phyloP scores from a whole-genome alignment of 2,329 filamentous ascomycete species.

The Elsinoe ampelina region DNA sequence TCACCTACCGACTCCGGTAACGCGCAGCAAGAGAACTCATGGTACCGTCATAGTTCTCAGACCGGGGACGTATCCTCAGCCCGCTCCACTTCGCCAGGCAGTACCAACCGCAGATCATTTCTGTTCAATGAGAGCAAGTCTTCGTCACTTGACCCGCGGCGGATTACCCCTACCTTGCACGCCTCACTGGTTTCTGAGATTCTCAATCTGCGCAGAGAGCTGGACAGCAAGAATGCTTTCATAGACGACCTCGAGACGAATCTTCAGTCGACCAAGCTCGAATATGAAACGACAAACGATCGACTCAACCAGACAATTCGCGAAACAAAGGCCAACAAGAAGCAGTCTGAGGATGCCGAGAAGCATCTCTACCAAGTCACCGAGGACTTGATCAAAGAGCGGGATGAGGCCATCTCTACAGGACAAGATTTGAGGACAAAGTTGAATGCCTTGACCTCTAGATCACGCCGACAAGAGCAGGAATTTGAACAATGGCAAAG shows the following conservation, averaged over 20 bases:
- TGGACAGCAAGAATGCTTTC: slow-evolving; percentile 78
- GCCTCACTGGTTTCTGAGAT: slow-evolving; percentile 94
- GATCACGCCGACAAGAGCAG: slow-evolving; percentile 68
- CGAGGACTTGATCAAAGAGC: slow-evolving; percentile 71
- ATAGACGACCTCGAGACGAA: slow-evolving; percentile 77
- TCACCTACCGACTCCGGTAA: slow-evolving; percentile 11
- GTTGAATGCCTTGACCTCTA: slow-evolving; percentile 69
- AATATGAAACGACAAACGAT: slow-evolving; percentile 62
- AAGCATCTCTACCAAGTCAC: slow-evolving; percentile 80
- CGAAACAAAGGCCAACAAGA: slow-evolving; percentile 71
- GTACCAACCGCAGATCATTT: not conserved
- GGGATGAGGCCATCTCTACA: slow-evolving; percentile 71
- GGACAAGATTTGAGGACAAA: slow-evolving; percentile 64
- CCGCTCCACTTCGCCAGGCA: slow-evolving; percentile 5
- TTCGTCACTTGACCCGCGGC: slow-evolving; percentile 71
- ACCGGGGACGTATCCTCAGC: slow-evolving; percentile 8
- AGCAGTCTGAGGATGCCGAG: slow-evolving; percentile 78
- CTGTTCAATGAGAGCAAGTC: slow-evolving; percentile 54
- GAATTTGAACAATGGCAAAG: slow-evolving; percentile 69
- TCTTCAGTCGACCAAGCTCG: slow-evolving; percentile 60
- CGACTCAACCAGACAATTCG: slow-evolving; percentile 56
- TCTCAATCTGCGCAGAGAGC: slow-evolving; percentile 70
- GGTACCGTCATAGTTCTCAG: slow-evolving; percentile 12
- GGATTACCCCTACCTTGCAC: slow-evolving; percentile 91
- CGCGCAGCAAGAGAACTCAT: slow-evolving; percentile 6